These are phyloP conservation scores for Suillus decipiens DNA, from an alignment of 768 basidiomycete genomes.

Conservation along the genomic window DNA sequence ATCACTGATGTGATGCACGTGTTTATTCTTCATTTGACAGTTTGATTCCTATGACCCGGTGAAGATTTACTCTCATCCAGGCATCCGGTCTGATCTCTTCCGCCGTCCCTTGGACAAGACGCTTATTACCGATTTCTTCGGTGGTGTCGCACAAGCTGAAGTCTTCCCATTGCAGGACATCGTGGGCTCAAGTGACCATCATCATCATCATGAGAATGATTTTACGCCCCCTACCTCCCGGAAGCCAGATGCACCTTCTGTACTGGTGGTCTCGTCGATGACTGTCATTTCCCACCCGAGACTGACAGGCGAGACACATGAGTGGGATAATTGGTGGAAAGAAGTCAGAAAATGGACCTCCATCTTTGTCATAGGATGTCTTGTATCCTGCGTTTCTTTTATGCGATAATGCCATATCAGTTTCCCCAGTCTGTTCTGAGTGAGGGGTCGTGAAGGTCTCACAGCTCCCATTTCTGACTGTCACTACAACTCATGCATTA, in stretches of 20 bases:
- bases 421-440: not conserved
- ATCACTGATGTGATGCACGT: not conserved
- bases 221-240: no score
- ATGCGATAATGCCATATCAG: slow-evolving; percentile 12
- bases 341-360: slow-evolving; percentile 32
- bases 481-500: not conserved
- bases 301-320: slow-evolving; percentile 6
- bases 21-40: slow-evolving; percentile 40
- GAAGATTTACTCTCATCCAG: slow-evolving; percentile 81
- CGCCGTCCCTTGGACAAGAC: slow-evolving; percentile 59
- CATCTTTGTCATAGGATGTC: slow-evolving; percentile 24
- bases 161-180: slow-evolving; percentile 37
- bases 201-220: not conserved
- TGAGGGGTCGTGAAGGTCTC: not conserved
- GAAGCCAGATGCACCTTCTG: no score
- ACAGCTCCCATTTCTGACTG: not conserved
- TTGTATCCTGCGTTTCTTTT: slow-evolving; percentile 32
- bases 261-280: not conserved
- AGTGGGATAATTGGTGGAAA: slow-evolving; percentile 25
- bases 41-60: slow-evolving; percentile 77
- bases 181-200: not conserved
- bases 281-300: not conserved
- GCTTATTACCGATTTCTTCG: slow-evolving; percentile 83
- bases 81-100: slow-evolving; percentile 88
- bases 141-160: slow-evolving; percentile 85